These are phyloP conservation scores for Phialocephala sp. DNA, from an alignment of 2,329 filamentous ascomycete species.

Conservation along the genomic window DNA sequence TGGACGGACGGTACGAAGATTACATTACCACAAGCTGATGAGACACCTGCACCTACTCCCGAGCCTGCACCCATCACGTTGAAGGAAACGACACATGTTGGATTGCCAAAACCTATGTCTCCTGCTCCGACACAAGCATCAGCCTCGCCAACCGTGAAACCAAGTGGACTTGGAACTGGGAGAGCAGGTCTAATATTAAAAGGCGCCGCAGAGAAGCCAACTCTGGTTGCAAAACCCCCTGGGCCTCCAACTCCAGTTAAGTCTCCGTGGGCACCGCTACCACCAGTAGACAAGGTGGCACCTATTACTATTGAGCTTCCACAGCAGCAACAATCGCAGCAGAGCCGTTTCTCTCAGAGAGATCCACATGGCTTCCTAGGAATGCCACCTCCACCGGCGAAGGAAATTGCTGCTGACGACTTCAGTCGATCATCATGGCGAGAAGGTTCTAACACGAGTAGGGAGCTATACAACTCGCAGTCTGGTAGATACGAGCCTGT, in stretches of 20 bases:
- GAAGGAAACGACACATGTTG: conserved; percentile 35
- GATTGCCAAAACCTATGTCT: conserved; percentile 39
- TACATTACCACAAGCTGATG: conserved; percentile 69
- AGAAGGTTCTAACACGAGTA: conserved; percentile 68
- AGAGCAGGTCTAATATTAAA: conserved; percentile 68
- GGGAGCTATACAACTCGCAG: conserved; percentile 93
- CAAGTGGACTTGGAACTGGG: conserved; percentile 43
- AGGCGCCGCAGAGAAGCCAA: conserved; percentile 71
- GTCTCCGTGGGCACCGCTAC: conserved; percentile 89
- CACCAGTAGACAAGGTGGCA: conserved; percentile 81
- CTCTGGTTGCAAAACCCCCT: conserved; percentile 74
- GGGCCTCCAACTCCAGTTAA: conserved; percentile 74
- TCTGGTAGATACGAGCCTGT: conserved; percentile 93
- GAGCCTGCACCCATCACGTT: conserved; percentile 35
- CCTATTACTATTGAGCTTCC: conserved; percentile 67
- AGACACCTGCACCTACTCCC: conserved; percentile 43
- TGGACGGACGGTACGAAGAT: conserved; percentile 91
- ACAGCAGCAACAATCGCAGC: conserved; percentile 44
- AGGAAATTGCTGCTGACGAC: conserved; percentile 92
- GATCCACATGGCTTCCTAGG: conserved; percentile 63
- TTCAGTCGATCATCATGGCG: conserved; percentile 86
- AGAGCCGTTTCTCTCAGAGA: conserved; percentile 56
- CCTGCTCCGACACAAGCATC: conserved; percentile 41
- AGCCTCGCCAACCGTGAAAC: conserved; percentile 39
- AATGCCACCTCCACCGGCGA: conserved; percentile 61